phyloP scores from a whole-genome alignment of 495 filamentous ascomycete genomes.

The Trichoderma parareesei region DNA sequence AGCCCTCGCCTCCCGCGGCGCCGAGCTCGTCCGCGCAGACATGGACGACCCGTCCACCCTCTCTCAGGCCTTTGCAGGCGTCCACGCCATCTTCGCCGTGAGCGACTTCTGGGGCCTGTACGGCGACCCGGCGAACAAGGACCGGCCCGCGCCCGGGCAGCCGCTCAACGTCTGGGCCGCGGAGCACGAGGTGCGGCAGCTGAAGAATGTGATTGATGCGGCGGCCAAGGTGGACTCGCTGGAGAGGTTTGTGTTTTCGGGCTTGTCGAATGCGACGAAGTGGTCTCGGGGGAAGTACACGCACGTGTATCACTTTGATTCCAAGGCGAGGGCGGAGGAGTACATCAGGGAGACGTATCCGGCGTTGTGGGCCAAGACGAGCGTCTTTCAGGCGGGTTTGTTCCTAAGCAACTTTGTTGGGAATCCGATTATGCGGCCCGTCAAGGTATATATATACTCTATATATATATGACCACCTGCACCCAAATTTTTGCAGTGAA shows the following conservation, averaged over 20 bases:
- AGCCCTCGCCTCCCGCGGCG: conserved; percentile 32
- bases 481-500: too few relatives aligned
- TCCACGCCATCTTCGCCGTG: conserved; percentile 43
- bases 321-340: conserved; percentile 27
- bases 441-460: not conserved
- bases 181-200: conserved; percentile 37
- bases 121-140: conserved; percentile 22
- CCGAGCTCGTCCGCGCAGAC: conserved; percentile 40
- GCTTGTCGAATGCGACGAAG: conserved; percentile 27
- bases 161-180: conserved; percentile 31
- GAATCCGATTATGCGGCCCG: not conserved
- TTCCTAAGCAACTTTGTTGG: conserved; percentile 27
- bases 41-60: conserved; percentile 37
- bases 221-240: conserved; percentile 35
- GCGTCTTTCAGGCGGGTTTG: conserved; percentile 29
- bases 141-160: conserved; percentile 21
- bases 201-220: conserved; percentile 41
- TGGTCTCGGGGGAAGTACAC: conserved; percentile 26
- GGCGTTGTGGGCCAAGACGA: conserved; percentile 31
- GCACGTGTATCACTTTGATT: conserved; percentile 35
- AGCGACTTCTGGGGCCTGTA: conserved; percentile 43
- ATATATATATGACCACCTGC: not conserved
- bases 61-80: conserved; percentile 35
- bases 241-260: conserved; percentile 36
- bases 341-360: conserved; percentile 29